A percentile compares a stretch with the other conserved stretches of the same genome.
Conservation (phyloP, 108 stramenopile genomes). For the Aurantiochytrium sp. region DNA sequence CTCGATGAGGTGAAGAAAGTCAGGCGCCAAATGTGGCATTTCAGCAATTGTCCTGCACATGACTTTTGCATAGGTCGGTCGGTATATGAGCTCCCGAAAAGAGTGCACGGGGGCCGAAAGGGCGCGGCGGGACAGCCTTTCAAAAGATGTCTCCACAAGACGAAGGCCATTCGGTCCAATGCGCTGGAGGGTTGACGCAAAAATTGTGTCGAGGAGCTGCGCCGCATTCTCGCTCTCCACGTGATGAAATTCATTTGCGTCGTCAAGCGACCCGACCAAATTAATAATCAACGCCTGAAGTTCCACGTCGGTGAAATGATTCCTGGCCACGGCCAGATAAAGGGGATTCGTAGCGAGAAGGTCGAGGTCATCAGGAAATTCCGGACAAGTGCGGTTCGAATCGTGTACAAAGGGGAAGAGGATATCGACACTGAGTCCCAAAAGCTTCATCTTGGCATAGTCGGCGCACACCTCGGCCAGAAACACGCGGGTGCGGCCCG, state of each 20-base stretch:
- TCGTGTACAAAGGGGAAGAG: background rate
- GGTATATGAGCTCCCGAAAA: background rate
- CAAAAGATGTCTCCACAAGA: background rate
- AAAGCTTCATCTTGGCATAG: background rate
- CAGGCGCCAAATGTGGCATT: background rate
- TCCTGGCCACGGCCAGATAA: background rate
- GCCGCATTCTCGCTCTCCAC: background rate
- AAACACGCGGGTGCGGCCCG: background rate
- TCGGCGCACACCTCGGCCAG: background rate
- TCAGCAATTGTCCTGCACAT: background rate
- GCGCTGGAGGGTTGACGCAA: background rate
- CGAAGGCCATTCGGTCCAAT: background rate
- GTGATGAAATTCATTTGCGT: background rate
- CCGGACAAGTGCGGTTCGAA: no score
- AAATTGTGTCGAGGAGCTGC: background rate
- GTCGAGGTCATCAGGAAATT: no score
- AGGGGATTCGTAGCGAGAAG: background rate
- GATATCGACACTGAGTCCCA: background rate
- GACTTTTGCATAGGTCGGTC: background rate
- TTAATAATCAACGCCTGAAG: background rate
- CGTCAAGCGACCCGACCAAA: background rate
- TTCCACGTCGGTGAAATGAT: background rate
- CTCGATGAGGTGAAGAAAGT: background rate
- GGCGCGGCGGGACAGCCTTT: background rate
- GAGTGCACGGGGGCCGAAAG: background rate